phyloP scores from a whole-genome alignment of 768 basidiomycete species.

The Clavaria fumosa region DNA sequence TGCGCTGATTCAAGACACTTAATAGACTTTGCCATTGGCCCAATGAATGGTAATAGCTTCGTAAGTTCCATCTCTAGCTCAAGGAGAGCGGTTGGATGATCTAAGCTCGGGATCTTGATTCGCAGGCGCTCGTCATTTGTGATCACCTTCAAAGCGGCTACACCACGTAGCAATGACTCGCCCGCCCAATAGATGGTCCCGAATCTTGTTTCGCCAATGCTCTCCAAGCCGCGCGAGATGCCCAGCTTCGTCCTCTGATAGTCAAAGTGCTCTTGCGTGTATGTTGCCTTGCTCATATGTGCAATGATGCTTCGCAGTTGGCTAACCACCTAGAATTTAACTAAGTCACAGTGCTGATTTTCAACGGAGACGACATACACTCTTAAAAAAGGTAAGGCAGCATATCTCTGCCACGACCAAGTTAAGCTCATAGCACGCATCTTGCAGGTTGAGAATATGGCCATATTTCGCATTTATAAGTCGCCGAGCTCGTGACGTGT shows the following conservation, averaged over 20 bases:
- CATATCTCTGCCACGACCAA: conserved; percentile 5
- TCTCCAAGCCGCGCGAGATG: conserved; percentile 11
- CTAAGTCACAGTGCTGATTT: no score
- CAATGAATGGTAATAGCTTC: conserved; percentile 12
- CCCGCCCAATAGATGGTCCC: conserved; percentile 11
- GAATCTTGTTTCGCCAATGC: conserved; percentile 13
- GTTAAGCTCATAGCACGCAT: conserved; percentile 4
- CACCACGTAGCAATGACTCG: conserved; percentile 9
- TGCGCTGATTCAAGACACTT: conserved; percentile 12
- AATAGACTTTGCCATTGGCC: conserved; percentile 11
- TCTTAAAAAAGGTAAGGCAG: conserved; percentile 2
- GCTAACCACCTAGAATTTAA: conserved; percentile 6
- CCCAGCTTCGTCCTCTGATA: conserved; percentile 9
- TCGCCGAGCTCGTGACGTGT: conserved; percentile 8
- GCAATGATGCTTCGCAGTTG: conserved; percentile 3
- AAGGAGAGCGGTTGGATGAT: not conserved
- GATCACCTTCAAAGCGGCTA: conserved; percentile 9
- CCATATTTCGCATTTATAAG: conserved; percentile 3
- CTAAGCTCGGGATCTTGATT: conserved; percentile 1
- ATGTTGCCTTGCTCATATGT: conserved; percentile 9
- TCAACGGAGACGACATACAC: conserved; percentile 1
- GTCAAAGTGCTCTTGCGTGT: conserved; percentile 11
- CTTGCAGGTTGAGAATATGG: conserved; percentile 5
- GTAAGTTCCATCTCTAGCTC: conserved; percentile 14
- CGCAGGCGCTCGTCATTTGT: conserved; percentile 1